phyloP scores from a whole-genome alignment of 352 stramenopile species.

The Phytophthora hibernalis region DNA sequence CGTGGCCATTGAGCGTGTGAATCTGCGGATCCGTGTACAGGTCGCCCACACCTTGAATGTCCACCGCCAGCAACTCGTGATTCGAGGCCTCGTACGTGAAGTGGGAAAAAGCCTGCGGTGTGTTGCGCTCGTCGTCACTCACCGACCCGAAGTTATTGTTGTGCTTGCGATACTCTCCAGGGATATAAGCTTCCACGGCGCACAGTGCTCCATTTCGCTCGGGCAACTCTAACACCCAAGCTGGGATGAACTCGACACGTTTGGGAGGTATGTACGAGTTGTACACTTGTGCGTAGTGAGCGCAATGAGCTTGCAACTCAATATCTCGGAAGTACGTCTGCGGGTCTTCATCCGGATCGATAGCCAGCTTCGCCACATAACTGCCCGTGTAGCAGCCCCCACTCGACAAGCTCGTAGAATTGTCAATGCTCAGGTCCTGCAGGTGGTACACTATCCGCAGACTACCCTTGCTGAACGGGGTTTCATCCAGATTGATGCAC shows the following conservation, averaged over 20 bases:
- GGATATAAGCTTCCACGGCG: constrained; percentile 84
- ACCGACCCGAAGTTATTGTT: constrained; percentile 91
- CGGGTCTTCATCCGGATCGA: constrained; percentile 87
- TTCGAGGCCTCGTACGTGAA: constrained; percentile 95
- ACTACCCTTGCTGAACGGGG: constrained; percentile 83
- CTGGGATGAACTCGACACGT: constrained; percentile 82
- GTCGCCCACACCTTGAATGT: constrained; percentile 96
- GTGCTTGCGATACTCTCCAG: constrained; percentile 87
- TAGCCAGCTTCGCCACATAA: constrained; percentile 88
- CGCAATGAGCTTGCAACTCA: constrained; percentile 88
- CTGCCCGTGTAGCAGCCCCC: constrained; percentile 45
- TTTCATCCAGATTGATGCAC: constrained; percentile 80
- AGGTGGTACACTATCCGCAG: constrained; percentile 85
- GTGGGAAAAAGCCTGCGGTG: constrained; percentile 92
- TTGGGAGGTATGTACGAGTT: constrained; percentile 88
- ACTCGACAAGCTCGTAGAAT: constrained; percentile 30
- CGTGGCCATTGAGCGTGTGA: constrained; percentile 85
- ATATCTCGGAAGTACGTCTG: constrained; percentile 92
- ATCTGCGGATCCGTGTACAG: constrained; percentile 96
- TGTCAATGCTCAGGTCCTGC: constrained; percentile 58
- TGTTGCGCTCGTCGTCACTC: constrained; percentile 87
- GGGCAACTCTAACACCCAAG: constrained; percentile 84
- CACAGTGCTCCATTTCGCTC: constrained; percentile 76
- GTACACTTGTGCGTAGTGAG: constrained; percentile 85
- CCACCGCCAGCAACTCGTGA: constrained; percentile 92